A percentile compares a stretch with the other conserved stretches of the same genome.
These are phyloP conservation scores for Chlorella vulgaris DNA, from an alignment of 139 green algal genomes.

Conservation along the genomic window DNA sequence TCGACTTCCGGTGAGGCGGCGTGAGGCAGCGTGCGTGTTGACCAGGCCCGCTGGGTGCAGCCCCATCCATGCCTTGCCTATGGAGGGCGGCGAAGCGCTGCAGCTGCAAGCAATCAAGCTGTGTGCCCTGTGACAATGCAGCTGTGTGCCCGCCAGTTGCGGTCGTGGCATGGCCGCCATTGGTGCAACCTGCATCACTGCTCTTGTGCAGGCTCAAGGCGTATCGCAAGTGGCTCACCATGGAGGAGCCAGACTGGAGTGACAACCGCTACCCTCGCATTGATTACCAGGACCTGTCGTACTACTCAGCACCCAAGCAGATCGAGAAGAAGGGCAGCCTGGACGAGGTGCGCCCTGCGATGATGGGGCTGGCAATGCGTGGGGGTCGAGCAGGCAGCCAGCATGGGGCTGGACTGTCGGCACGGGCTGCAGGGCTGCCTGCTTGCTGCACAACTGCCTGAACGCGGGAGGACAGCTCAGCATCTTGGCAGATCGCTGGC, in stretches of 20 bases:
- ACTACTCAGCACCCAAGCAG: conserved; percentile 96
- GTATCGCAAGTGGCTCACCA: conserved; percentile 95
- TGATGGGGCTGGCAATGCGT: not conserved
- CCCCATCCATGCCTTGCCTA: no score
- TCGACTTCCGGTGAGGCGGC: conserved; percentile 86
- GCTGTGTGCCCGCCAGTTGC: no score
- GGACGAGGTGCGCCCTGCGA: conserved; percentile 70
- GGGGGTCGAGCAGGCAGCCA: not conserved
- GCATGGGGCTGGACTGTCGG: not conserved
- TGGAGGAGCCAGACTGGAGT: conserved; percentile 68
- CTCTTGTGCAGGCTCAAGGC: conserved; percentile 76
- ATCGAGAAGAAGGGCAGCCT: conserved; percentile 88
- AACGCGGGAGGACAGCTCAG: no score
- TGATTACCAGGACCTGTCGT: conserved; percentile 91
- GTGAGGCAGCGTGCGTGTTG: not conserved
- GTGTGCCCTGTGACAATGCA: no score
- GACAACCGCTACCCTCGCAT: conserved; percentile 75
- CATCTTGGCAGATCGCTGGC: no score
- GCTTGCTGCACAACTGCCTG: no score
- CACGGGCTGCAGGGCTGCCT: no score
- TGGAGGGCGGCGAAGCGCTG: no score
- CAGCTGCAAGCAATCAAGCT: no score
- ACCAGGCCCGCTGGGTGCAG: no score
- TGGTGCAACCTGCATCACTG: no score
- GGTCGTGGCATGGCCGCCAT: no score